These are phyloP conservation scores for Chaetothyriales sp. DNA, from an alignment of 2,329 filamentous ascomycete genomes.

Conservation along the genomic window DNA sequence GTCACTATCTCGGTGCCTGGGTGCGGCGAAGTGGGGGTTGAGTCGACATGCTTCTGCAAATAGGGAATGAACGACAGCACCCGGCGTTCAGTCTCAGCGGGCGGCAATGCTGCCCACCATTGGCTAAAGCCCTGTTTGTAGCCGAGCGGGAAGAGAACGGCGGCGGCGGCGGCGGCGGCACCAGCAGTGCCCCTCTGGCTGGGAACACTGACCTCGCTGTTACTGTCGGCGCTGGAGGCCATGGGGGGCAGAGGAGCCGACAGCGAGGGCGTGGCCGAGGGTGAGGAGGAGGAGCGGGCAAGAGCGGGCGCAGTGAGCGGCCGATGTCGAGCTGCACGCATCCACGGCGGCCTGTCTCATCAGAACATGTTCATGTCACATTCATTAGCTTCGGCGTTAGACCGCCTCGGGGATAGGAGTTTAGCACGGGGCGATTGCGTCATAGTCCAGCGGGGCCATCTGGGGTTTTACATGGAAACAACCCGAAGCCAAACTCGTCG, in stretches of 20 bases:
- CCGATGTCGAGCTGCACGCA: not conserved
- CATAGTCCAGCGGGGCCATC: no score
- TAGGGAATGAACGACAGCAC: conserved; percentile 78
- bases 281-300: not conserved
- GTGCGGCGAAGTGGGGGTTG: conserved; percentile 37
- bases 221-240: conserved; percentile 17
- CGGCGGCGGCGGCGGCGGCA: conserved; percentile 33
- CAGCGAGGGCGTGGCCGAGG: conserved; percentile 2
- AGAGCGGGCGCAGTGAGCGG: not conserved
- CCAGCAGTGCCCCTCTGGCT: conserved; percentile 32
- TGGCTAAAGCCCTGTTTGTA: conserved; percentile 86
- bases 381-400: not conserved
- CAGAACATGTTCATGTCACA: not conserved
- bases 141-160: conserved; percentile 60
- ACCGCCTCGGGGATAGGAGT: no score
- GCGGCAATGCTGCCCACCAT: conserved; percentile 84
- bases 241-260: conserved; percentile 12
- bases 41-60: conserved; percentile 53
- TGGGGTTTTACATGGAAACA: no score
- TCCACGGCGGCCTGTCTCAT: not conserved
- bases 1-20: conserved; percentile 14
- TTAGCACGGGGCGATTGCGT: no score
- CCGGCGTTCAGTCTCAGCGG: conserved; percentile 69
- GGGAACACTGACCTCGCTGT: conserved; percentile 20
- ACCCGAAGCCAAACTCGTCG: no score